These are phyloP conservation scores for Globisporangium polare DNA, from an alignment of 352 stramenopile genomes.

Conservation along the genomic window DNA sequence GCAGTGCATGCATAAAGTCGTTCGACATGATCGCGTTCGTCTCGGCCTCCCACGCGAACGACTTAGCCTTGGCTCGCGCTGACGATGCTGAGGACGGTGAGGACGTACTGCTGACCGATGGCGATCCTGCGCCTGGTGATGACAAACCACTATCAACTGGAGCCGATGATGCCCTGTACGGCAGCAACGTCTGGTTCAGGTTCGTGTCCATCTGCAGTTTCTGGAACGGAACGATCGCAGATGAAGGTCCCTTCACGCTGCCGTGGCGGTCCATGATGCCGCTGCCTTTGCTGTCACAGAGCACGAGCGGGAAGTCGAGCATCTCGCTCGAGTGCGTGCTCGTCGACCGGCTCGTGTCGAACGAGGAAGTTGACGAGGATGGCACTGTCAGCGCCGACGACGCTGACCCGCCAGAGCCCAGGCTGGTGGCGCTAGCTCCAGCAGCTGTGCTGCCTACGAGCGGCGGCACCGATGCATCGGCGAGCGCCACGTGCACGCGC, in stretches of 20 bases:
- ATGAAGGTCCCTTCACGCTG: conserved; percentile 22
- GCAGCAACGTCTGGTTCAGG: conserved; percentile 66
- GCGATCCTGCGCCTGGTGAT: neutral
- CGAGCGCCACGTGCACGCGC: conserved; percentile 42
- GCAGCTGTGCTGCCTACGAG: conserved; percentile 5
- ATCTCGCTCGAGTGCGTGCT: conserved; percentile 13
- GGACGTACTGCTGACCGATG: neutral
- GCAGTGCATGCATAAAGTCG: conserved; percentile 72
- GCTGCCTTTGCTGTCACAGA: conserved; percentile 28
- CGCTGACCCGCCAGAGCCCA: neutral
- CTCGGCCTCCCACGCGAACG: conserved; percentile 31
- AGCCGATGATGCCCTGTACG: conserved; percentile 17
- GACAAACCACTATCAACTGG: neutral
- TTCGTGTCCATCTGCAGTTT: conserved; percentile 80
- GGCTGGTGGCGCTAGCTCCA: neutral
- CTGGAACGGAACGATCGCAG: conserved; percentile 75
- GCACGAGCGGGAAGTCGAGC: conserved; percentile 57
- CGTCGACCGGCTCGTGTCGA: conserved; percentile 8
- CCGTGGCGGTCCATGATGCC: conserved; percentile 5
- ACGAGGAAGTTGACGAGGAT: conserved; percentile 2
- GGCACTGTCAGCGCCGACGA: neutral
- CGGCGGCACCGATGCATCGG: conserved; percentile 10
- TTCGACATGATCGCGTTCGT: conserved; percentile 33
- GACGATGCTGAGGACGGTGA: conserved; percentile 2
- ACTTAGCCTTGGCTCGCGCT: conserved; percentile 21